phyloP scores from a whole-genome alignment of 2,329 filamentous ascomycete species.

The Cadophora luteo-olivacea region DNA sequence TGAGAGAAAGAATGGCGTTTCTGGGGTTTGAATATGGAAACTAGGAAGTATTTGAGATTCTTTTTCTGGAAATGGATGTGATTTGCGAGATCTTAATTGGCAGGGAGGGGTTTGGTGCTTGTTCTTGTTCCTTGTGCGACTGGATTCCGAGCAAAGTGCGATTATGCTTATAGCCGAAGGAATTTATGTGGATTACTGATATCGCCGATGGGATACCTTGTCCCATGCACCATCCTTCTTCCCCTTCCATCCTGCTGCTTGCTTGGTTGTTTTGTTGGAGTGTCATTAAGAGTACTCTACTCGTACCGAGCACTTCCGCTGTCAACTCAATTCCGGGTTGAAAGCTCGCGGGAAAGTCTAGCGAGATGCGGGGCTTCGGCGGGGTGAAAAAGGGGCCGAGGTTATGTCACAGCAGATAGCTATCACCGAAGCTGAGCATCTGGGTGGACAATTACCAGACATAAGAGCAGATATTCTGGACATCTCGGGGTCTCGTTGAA shows the following conservation, averaged over 20 bases:
- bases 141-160: not conserved
- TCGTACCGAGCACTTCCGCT: not conserved
- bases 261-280: not conserved
- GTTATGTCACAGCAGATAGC: not conserved
- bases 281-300: not conserved
- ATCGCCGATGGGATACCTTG: not conserved
- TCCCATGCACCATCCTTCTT: not conserved
- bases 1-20: not conserved
- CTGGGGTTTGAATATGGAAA: not conserved
- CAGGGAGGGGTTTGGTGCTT: not conserved
- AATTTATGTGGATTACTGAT: conserved; percentile 6
- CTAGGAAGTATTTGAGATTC: not conserved
- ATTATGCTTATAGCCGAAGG: conserved; percentile 7
- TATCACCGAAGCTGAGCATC: not conserved
- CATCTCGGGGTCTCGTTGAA: conserved; percentile 4
- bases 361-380: conserved; percentile 17
- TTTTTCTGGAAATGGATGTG: conserved; percentile 7
- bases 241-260: not conserved
- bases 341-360: conserved; percentile 19
- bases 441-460: not conserved
- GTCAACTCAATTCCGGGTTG: not conserved
- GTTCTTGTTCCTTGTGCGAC: not conserved
- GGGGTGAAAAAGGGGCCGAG: conserved; percentile 9
- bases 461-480: not conserved
- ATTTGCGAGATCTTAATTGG: not conserved